Evolutionary conservation across 2,329 filamentous ascomycete genomes (phyloP).

Genomic region (Sporothrix humicola): DNA sequence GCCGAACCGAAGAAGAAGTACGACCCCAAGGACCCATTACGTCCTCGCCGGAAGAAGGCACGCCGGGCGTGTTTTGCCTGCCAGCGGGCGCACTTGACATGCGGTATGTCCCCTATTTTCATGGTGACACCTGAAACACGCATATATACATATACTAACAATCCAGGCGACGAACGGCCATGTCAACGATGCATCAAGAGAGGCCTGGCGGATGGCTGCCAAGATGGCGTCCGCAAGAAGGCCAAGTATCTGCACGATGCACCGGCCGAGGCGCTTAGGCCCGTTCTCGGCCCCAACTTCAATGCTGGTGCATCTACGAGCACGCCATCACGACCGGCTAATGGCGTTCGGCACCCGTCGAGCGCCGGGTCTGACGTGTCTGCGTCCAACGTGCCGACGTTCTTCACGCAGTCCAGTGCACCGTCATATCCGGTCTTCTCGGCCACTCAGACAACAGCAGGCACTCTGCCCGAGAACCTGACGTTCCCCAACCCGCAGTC

Average conservation of each 20-base stretch:
- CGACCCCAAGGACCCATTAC: slow-evolving; percentile 85
- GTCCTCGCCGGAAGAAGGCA: slow-evolving; percentile 93
- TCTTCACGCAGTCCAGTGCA: slow-evolving; percentile 54
- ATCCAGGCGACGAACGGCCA: slow-evolving; percentile 86
- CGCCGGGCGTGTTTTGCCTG: slow-evolving; percentile 94
- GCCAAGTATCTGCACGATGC: slow-evolving; percentile 98
- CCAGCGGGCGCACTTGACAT: slow-evolving; percentile 95
- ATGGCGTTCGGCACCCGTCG: slow-evolving; percentile 56
- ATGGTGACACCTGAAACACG: too few relatives aligned
- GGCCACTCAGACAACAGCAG: slow-evolving; percentile 53
- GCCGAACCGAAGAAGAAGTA: slow-evolving; percentile 69
- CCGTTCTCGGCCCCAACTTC: slow-evolving; percentile 76
- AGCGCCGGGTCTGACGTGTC: slow-evolving; percentile 53
- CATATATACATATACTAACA: slow-evolving; percentile 23
- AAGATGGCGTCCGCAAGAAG: slow-evolving; percentile 97
- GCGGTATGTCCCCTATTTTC: slow-evolving; percentile 69
- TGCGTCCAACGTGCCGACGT: slow-evolving; percentile 50
- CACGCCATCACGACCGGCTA: slow-evolving; percentile 51
- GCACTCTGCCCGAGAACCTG: slow-evolving; percentile 55
- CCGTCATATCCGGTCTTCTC: slow-evolving; percentile 60
- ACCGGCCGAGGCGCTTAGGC: slow-evolving; percentile 83
- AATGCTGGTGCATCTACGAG: slow-evolving; percentile 55
- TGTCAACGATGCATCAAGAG: slow-evolving; percentile 95
- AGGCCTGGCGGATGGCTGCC: slow-evolving; percentile 85
- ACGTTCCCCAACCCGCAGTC: slow-evolving; percentile 71